Evolutionary conservation across 306 rosid genomes (phyloP), one percentile per base, ranked within the genome.

Genomic region (Mimosa bimucronata): DNA sequence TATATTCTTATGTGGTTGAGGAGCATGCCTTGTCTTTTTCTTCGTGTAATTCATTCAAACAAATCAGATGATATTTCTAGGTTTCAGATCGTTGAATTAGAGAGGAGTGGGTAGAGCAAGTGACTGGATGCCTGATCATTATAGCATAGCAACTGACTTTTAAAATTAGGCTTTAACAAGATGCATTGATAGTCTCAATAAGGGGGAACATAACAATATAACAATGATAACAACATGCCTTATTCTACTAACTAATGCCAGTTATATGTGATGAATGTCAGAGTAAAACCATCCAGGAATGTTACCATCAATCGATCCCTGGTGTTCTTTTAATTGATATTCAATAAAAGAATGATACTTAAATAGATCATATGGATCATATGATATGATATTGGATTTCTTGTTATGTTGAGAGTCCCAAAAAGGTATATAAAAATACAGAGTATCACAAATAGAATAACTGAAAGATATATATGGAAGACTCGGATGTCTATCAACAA

Each of bases 1-100:
- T 66, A 18, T 50, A 46, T 34, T 77, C 9, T 67, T 78, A 25
- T 23, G 9, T 71, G 23, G 64, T 74, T 37, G 78, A 37, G 14
- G 31, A 40, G 57, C 68, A 23, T 26, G 14, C 15, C 48, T 73
- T 80, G 34, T 44, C 66, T 64, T 34, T 45, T 71, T 26, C 60
- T 71, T 26, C 60, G 64, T 58, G 42, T 37, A 29, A 29, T 58
- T 42, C 30, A 71, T 79, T 3, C 28, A 29, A 26, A 11, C n/a
- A 46, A 48, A 2, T 58, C 52, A 40, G 18, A n/a, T 72, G 14
- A 46, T 61, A 26, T 29, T 61, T 30, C 73, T n/a, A 71, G 71
- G 28, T 60, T 26, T 69, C 31, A 15, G 21, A 14, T 70, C 57
- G 41, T 79, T 60, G 25, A 45, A 34, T 30, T 18, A 18, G 57